These are phyloP conservation scores for Trametes coccinea DNA, from an alignment of 768 basidiomycete species.

Conservation along the genomic window DNA sequence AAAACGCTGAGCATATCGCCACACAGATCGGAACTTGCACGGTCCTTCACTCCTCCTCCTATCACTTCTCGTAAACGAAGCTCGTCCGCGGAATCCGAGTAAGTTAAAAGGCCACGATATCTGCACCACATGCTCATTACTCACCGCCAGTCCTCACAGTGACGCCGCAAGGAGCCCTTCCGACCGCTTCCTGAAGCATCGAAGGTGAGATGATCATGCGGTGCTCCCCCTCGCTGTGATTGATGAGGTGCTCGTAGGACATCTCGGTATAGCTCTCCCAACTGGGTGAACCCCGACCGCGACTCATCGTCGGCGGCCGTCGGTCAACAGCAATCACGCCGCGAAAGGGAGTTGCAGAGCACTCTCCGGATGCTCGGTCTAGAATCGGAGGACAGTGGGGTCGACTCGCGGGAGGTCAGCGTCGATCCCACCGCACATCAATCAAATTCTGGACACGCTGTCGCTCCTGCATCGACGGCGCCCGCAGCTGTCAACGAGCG, in stretches of 20 bases:
- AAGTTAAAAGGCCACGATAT: not conserved
- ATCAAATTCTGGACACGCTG: conserved; percentile 13
- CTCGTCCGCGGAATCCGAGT: conserved; percentile 22
- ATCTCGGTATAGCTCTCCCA: not conserved
- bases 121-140: conserved; percentile 5
- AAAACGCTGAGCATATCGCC: no score
- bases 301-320: not conserved
- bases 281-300: not conserved
- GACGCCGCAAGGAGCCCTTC: conserved; percentile 12
- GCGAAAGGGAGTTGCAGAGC: not conserved
- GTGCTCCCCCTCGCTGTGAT: not conserved
- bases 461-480: not conserved
- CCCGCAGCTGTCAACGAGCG: conserved; percentile 1
- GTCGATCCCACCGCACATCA: not conserved
- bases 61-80: conserved; percentile 12
- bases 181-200: conserved; percentile 19
- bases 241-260: not conserved
- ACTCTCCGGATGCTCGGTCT: conserved; percentile 1
- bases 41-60: conserved; percentile 5
- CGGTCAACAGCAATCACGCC: not conserved
- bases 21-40: not conserved
- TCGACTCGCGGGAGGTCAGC: not conserved
- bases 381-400: conserved; percentile 11
- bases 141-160: not conserved
- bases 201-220: conserved; percentile 7